A percentile compares a stretch with the other conserved stretches of the same genome.
Evolutionary conservation across 2,329 filamentous ascomycete species (phyloP).

Genomic region (Fusarium chuoi): DNA sequence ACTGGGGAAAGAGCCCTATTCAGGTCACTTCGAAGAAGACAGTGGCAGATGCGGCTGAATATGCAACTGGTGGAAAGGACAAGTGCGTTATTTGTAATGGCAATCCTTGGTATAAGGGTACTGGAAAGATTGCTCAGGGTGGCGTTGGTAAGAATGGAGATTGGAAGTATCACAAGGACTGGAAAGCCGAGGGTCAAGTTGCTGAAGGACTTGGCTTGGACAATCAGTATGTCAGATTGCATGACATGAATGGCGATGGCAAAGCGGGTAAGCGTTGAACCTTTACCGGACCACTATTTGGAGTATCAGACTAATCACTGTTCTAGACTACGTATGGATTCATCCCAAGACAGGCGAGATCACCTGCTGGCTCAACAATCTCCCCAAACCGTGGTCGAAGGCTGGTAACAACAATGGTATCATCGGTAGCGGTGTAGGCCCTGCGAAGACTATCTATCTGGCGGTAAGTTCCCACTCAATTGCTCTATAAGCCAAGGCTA

Average conservation of each 20-base stretch:
- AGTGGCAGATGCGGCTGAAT: neutral
- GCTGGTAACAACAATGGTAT: slow-evolving; percentile 8
- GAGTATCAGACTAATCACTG: neutral
- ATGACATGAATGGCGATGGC: slow-evolving; percentile 19
- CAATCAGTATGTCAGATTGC: neutral
- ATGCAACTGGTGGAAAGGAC: neutral
- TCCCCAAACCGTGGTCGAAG: neutral
- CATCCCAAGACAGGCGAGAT: neutral
- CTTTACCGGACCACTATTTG: accelerated
- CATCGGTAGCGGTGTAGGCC: neutral
- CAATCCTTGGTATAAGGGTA: neutral
- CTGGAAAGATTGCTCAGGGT: neutral
- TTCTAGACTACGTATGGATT: slow-evolving; percentile 9
- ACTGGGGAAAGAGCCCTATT: neutral
- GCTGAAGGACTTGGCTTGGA: slow-evolving; percentile 8
- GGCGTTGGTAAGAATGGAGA: neutral
- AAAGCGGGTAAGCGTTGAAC: neutral
- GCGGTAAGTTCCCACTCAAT: neutral
- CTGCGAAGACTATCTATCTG: slow-evolving; percentile 1
- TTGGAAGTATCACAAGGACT: slow-evolving; percentile 16
- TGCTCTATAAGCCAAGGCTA: neutral
- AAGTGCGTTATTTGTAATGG: neutral
- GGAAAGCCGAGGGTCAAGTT: neutral
- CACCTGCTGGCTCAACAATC: slow-evolving; percentile 8
- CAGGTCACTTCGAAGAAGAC: neutral